These are phyloP conservation scores for Cladophialophora immunda DNA, from an alignment of 2,329 filamentous ascomycete species.

Conservation along the genomic window DNA sequence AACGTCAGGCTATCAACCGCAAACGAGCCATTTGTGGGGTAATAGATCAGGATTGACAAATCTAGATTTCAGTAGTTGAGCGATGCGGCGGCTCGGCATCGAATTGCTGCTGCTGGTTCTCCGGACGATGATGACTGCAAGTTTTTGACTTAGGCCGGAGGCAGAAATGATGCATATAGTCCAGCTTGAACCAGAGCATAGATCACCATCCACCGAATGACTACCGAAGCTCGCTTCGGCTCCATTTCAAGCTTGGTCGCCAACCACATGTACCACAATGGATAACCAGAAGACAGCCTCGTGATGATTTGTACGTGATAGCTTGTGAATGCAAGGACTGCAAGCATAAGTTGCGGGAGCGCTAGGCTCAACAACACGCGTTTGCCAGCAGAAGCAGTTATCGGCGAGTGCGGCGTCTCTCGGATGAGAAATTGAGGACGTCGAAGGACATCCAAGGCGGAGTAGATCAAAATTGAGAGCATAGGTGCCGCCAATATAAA, in stretches of 20 bases:
- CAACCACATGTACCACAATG: slow-evolving; percentile 87
- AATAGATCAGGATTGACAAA: background rate
- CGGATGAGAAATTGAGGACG: slow-evolving; percentile 14
- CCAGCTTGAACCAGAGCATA: slow-evolving; percentile 85
- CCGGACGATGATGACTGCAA: background rate
- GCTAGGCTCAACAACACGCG: slow-evolving; percentile 63
- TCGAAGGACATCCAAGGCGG: slow-evolving; percentile 53
- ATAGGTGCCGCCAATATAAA: slow-evolving; percentile 86
- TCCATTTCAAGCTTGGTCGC: slow-evolving; percentile 23
- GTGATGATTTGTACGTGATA: slow-evolving; percentile 97
- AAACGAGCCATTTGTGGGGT: background rate
- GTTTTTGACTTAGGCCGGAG: slow-evolving; percentile 73
- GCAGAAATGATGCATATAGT: slow-evolving; percentile 88
- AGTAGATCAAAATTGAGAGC: slow-evolving; percentile 71
- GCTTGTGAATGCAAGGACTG: slow-evolving; percentile 74
- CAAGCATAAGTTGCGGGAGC: slow-evolving; percentile 75
- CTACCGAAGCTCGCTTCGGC: slow-evolving; percentile 36
- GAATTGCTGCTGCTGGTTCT: background rate
- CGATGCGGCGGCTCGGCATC: too few relatives aligned
- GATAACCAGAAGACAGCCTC: slow-evolving; percentile 85
- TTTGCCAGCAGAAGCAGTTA: slow-evolving; percentile 17
- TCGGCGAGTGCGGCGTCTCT: background rate
- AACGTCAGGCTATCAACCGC: too few relatives aligned
- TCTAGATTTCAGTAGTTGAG: background rate
- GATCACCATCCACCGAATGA: slow-evolving; percentile 75